Evolutionary conservation across 2,329 filamentous ascomycete genomes (phyloP), one percentile per base, ranked within the genome.

Genomic region (Clonostachys sp.): DNA sequence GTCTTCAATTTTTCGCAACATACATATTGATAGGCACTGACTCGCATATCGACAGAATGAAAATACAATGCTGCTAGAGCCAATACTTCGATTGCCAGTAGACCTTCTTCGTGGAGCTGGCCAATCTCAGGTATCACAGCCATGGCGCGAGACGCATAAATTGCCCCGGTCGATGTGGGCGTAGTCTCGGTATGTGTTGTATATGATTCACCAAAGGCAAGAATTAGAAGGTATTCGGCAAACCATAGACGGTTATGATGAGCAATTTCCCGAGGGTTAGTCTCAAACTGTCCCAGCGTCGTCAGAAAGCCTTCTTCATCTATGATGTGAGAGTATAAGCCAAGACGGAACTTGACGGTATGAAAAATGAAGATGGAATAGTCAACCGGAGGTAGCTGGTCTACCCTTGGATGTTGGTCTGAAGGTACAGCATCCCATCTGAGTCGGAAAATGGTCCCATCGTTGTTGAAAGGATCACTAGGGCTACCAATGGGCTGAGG

Each of bases 121-220:
- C 60, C 62, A 6, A 70, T 20, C 44, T 70, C 66, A 0, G 67
- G 67, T 41, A 71, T 57, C 5, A 71, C 13, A 0, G 65, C 58
- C 65, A 71, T 68, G 1, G 66, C 67, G 4, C 67, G 53, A 0
- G 61, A 52, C 9, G 68, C 68, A 45, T 68, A 70, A 39, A 67
- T 63, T n/a, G 64, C 59, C 0, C 67, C 67, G 0, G 63, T 55
- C 0, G 66, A 67, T 0, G 58, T 58, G 5, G 61, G 57, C 30
- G 61, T 56, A 5, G 50, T 41, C 34, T 51, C 59, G 2, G 52
- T 53, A 1, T 54, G 57, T 10, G 56, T 54, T 1, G 63, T 39
- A 5, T 65, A 63, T 0, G 62, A 57, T 17, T 65, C 61, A 0
- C 62, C 62, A 14, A 64, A 65, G 2, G 62, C 62, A 13, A 65